Base-by-base conservation (phyloP, 306 rosid genomes). In the Phaseolus lunatus region DNA sequence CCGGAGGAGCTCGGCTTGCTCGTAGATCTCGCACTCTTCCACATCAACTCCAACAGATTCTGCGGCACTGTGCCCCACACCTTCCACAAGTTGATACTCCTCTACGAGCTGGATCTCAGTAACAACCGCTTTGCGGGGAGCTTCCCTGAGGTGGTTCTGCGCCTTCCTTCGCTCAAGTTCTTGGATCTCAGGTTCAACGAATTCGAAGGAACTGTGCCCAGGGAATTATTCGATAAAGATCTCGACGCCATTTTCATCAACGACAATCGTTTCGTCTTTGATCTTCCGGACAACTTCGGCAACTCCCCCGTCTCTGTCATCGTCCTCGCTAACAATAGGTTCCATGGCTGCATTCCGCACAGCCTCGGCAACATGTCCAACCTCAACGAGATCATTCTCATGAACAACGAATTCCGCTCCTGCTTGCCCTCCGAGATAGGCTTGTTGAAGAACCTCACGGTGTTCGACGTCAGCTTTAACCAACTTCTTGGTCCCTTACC, bases 231-330 rank as follows among this genome's bases (percentile, higher is more conserved):
- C 35, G 93, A 93, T 31, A 89, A 86, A 69, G 86, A 86, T 69
- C 85, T 93, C 2, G 89, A 91, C 33, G 96, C 98, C 12, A 86
- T 91, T 58, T 91, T 93, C 83, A 71, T 93, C 7, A 91, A 93
- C 78, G 71, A 88, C 72, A 91, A 91, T 54, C 74, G 87, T 5
- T 89, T 90, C 13, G 70, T 86, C 7, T 84, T 79, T 5, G 87
- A 86, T 14, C 71, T 87, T 2, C 96, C 94, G 0, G 83, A 89
- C 1, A 91, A 89, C 69, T 47, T 91, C 0, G 94, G 96, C 0
- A 89, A 88, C 84, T 93, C 91, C 0, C 94, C 93, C 0, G 95
- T 89, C 2, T 91, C 96, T 0, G 92, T 91, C 9, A 78, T 91
- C 11, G 96, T 93, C 8, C 70, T 93, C 11, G 96, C 98, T 0